Evolutionary conservation across 2,329 filamentous ascomycete genomes (phyloP), one percentile per base, ranked within the genome.

Genomic region (Curvularia sp.): DNA sequence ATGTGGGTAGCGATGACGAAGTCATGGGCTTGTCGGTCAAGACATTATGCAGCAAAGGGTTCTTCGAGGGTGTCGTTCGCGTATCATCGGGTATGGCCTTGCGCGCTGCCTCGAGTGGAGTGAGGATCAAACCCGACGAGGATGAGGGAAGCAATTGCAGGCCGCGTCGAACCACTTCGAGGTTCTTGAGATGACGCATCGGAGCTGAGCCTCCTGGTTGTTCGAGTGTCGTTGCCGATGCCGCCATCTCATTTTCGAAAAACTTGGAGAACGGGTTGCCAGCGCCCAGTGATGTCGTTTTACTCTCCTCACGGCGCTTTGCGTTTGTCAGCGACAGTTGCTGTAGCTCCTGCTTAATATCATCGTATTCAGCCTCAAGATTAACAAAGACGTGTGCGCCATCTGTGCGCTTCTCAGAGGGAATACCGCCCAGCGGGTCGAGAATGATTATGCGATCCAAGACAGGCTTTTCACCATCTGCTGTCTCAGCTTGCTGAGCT

Each of bases 1-100:
- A 55, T 62, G 88, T 83, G 0, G 95, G 95, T 0, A 99, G 82
- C 0, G 95, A 99, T 1, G 95, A 95, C 1, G 95, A 98, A 64
- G 93, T 90, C 13, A 93, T 86, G 0, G 95, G 94, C 71, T 97
- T 96, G 78, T 99, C 95, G 1, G 95, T 99, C 9, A 99, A 84
- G 1, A 99, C 86, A 69, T 97, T 98, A 78, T 99, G 93, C 46
- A 99, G 95, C 1, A 99, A 82, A 0, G 93, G 93, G 69, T 99
- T 99, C 70, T 86, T 86, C 57, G 87, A 85, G 76, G 84, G 80
- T 75, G 84, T 82, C 53, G 85, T 87, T 57, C 81, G 81, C 58
- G 87, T 81, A 49, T 83, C 81, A 60, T 53, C 71, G 54, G 60
- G 70, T 46, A 63, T 65, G 9, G 69, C 67, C 41, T 73, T 74